Evolutionary conservation across 1,139 yeast species (phyloP), one percentile per base, ranked within the genome.

Genomic region (Suhomyces maxii): DNA sequence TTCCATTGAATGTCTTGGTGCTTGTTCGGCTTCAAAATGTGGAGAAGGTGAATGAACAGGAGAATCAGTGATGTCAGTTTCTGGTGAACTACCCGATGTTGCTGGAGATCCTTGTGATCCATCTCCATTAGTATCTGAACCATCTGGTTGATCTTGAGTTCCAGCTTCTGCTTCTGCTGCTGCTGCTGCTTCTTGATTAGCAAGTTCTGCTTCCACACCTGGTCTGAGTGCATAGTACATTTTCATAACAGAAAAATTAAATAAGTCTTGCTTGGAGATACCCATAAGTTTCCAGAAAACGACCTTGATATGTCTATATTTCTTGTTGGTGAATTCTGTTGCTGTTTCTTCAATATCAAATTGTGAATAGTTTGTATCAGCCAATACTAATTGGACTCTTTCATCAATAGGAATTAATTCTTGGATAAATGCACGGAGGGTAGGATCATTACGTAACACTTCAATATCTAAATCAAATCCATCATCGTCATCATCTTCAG

Each of bases 201-300:
- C 31, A n/a, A 8, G 25, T 12, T 7, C 39, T 13, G 39, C 36
- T 26, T 25, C 41, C 7, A 36, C 10, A 10, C 10, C 26, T 4
- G 18, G 11, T 30, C 32, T 37, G 13, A 35, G 32, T 26, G 56
- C 54, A 33, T 57, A 61, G 51, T 76, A 79, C 32, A 69, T 58
- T 34, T 61, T 58, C 39, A 81, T 60, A 14, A 82, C 82, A 18
- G 78, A 80, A 69, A 81, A 77, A 59, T 80, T 70, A 56, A 71
- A 75, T 42, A 83, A 56, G 53, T 82, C 81, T 2, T 57, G 52
- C 45, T 60, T 70, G 2, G 71, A 54, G 36, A 83, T 71, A 1
- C 86, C 86, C 83, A 83, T 78, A 3, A 78, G 18, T 39, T 59
- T 61, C 85, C 86, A 83, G 61, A 79, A 77, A 0, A 77, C 13